phyloP scores from a whole-genome alignment of 768 basidiomycete genomes.

The Kondoa malvinella region DNA sequence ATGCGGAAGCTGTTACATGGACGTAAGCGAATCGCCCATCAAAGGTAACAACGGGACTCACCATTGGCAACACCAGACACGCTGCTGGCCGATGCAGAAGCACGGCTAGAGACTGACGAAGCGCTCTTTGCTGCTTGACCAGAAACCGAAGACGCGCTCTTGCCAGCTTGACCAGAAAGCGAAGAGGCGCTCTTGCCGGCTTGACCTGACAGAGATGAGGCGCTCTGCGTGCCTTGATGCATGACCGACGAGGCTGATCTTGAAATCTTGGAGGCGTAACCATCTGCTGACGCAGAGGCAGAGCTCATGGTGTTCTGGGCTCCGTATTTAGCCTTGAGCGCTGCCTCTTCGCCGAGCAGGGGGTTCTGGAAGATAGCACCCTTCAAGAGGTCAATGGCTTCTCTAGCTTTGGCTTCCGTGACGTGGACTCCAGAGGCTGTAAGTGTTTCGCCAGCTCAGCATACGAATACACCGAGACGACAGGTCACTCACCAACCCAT shows the following conservation, averaged over 20 bases:
- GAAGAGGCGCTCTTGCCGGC: constrained; percentile 28
- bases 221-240: constrained; percentile 8
- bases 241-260: constrained; percentile 20
- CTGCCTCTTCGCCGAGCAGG: constrained; percentile 25
- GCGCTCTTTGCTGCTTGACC: constrained; percentile 20
- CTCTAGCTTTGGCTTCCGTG: constrained; percentile 57
- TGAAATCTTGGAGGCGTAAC: constrained; percentile 29
- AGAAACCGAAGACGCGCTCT: constrained; percentile 25
- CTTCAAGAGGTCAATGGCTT: constrained; percentile 35
- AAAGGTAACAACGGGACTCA: no score
- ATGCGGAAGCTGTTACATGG: constrained; percentile 25
- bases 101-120: constrained; percentile 13
- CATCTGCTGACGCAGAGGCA: constrained; percentile 22
- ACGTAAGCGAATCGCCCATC: constrained; percentile 24
- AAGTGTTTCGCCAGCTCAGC: background rate
- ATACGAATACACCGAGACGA: background rate
- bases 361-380: constrained; percentile 29
- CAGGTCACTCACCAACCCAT: constrained; percentile 34
- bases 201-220: background rate
- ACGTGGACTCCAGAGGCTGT: constrained; percentile 46
- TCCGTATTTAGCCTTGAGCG: constrained; percentile 24
- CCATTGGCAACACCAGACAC: no score
- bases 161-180: constrained; percentile 17
- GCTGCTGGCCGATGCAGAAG: no score
- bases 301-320: constrained; percentile 27